Evolutionary conservation across 2,329 filamentous ascomycete species (phyloP), one percentile per base, ranked within the genome.

Genomic region (Tricladium varicosporioides): DNA sequence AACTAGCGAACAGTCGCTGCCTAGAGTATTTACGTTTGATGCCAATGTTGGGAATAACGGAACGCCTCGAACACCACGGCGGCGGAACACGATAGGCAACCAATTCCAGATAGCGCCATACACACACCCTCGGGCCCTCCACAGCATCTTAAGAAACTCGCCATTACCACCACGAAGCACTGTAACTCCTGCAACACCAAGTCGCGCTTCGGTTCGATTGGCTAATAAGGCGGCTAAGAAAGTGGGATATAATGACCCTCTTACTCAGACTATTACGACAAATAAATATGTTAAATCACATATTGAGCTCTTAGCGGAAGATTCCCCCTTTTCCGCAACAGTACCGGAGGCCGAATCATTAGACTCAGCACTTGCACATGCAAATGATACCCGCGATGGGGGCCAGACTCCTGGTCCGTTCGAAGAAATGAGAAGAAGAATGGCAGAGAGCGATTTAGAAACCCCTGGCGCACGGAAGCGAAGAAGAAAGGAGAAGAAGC

Each of bases 81-180:
- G 75, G 45, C 70, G 74, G 44, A 69, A 72, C 5, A 75, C 72
- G 8, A 68, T 74, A 27, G 61, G 63, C 33, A 60, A 48, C 43
- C 57, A 59, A 40, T 58, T 60, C 36, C 63, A 63, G 53, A 48
- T 53, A 8, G 64, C 78, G 2, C 84, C 84, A 1, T 87, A 87
- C 64, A 80, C 75, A 1, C 83, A 83, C 60, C 80, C 84, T 33
- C 78, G 78, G 55, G 74, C 76, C 44, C 77, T 87, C 9, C 84
- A 81, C 68, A 86, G 83, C 70, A 87, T 87, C 64, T 77, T 87
- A 18, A 80, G 84, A 53, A 87, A 87, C 74, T 87, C 84, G 4
- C 84, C 84, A 15, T 74, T 87, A 5, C 82, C 83, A 16, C 80
- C 81, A 1, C 70, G 74, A 2, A 80, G 72, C 16, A 75, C 79